Percentiles rank a stretch among this genome's conserved stretches.
phyloP scores from a whole-genome alignment of 2,329 filamentous ascomycete genomes.

The Neocucurbitaria cava region DNA sequence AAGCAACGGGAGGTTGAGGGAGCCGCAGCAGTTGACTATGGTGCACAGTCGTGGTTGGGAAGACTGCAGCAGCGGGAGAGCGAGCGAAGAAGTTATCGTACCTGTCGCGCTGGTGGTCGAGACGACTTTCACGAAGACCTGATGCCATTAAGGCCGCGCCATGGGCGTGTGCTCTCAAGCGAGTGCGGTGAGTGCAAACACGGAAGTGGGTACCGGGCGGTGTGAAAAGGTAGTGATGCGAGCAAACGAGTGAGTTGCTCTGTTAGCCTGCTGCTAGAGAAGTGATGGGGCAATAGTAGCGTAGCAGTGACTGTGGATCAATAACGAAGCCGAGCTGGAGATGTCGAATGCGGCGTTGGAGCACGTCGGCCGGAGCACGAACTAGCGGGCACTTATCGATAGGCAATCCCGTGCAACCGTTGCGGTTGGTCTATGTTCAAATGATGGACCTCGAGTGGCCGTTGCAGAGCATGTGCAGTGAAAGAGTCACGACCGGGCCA shows the following conservation, averaged over 20 bases:
- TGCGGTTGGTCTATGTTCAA: no score
- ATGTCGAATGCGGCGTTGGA: background rate
- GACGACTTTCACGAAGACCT: constrained; percentile 34
- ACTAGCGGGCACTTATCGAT: background rate
- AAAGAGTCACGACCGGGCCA: background rate
- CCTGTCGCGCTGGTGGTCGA: constrained; percentile 31
- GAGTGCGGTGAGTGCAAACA: constrained; percentile 40
- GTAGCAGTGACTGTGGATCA: constrained; percentile 7
- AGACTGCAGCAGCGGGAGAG: constrained; percentile 19
- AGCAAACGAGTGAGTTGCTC: constrained; percentile 16
- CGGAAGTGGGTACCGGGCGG: constrained; percentile 12
- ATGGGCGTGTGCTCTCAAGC: constrained; percentile 48
- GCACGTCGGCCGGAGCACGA: background rate
- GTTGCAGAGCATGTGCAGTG: background rate
- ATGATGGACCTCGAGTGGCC: background rate
- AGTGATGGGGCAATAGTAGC: constrained; percentile 12
- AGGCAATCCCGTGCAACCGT: background rate
- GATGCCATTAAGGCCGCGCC: constrained; percentile 44
- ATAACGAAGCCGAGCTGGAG: background rate
- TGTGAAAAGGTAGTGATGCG: constrained; percentile 8
- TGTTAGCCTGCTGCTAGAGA: constrained; percentile 9
- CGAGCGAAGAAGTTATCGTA: constrained; percentile 27
- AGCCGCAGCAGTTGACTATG: constrained; percentile 15
- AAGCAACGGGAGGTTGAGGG: constrained; percentile 22
- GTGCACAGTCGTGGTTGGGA: background rate